A percentile compares a stretch with the other conserved stretches of the same genome.
These are phyloP conservation scores for Aristolochia californica DNA, from an alignment of 164 flowering plant species.

Conservation along the genomic window DNA sequence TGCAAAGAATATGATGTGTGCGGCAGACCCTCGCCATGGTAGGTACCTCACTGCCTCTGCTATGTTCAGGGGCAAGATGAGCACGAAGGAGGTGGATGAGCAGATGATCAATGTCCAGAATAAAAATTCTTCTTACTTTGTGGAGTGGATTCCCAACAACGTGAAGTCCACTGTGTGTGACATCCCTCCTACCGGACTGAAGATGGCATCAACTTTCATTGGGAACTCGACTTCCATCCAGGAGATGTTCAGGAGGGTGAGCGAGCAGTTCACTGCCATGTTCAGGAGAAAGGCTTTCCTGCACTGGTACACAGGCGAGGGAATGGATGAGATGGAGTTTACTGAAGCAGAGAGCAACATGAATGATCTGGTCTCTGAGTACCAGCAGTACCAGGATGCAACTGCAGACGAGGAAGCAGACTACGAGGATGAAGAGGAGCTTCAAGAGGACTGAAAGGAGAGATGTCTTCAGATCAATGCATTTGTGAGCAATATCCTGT, in stretches of 20 bases:
- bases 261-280: conserved; percentile 89
- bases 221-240: conserved; percentile 81
- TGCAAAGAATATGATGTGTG: conserved; percentile 17
- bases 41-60: conserved; percentile 6
- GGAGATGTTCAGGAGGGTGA: conserved; percentile 82
- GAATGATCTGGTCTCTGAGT: conserved; percentile 23
- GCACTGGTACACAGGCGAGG: conserved; percentile 26
- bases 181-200: conserved; percentile 41
- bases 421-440: conserved; percentile 46
- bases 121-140: conserved; percentile 84
- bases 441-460: conserved; percentile 25
- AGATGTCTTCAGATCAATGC: neutral
- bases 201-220: conserved; percentile 72
- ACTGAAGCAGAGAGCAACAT: conserved; percentile 82
- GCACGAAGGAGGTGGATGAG: conserved; percentile 81
- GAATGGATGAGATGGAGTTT: conserved; percentile 88
- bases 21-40: conserved; percentile 14
- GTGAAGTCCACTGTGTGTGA: conserved; percentile 42
- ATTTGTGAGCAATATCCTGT: too few relatives aligned
- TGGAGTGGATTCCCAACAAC: conserved; percentile 69
- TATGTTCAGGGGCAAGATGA: conserved; percentile 73
- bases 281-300: conserved; percentile 76
- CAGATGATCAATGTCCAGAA: conserved; percentile 81
- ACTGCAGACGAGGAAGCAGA: conserved; percentile 58
- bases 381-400: conserved; percentile 89